These are phyloP conservation scores for Colletotrichum chlorophyti DNA, from an alignment of 2,329 filamentous ascomycete genomes.

Conservation along the genomic window DNA sequence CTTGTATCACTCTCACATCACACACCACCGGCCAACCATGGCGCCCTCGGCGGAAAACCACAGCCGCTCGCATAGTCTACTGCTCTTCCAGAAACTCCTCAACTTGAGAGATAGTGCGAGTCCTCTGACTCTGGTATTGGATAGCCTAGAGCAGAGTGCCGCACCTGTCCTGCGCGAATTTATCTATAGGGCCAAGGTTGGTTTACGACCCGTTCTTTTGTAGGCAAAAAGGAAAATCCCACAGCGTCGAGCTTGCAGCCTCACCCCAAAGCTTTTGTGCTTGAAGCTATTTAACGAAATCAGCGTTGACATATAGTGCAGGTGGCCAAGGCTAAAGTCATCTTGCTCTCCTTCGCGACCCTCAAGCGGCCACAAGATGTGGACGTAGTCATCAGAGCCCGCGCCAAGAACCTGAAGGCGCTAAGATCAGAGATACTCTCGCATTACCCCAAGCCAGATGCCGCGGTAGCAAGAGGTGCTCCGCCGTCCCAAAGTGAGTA, in stretches of 20 bases:
- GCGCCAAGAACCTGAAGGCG: constrained; percentile 61
- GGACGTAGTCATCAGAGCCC: constrained; percentile 71
- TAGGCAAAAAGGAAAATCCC: neutral
- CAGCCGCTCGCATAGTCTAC: constrained; percentile 81
- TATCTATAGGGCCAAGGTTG: constrained; percentile 75
- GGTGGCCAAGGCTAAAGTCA: constrained; percentile 71
- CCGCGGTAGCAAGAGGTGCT: constrained; percentile 42
- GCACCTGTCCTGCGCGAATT: constrained; percentile 76
- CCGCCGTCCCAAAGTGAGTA: constrained; percentile 50
- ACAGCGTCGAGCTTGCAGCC: neutral
- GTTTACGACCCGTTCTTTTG: constrained; percentile 24
- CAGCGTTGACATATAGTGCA: constrained; percentile 33
- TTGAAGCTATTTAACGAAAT: neutral
- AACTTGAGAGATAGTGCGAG: constrained; percentile 80
- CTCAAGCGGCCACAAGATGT: constrained; percentile 68
- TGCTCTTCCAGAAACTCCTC: constrained; percentile 83
- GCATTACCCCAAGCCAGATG: constrained; percentile 51
- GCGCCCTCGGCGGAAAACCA: constrained; percentile 66
- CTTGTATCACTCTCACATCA: neutral
- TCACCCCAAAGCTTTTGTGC: neutral
- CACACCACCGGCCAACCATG: constrained; percentile 49
- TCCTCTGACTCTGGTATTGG: constrained; percentile 85
- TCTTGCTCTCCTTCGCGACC: constrained; percentile 82
- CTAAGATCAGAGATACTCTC: constrained; percentile 67
- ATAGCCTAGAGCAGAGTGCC: constrained; percentile 83